Percentiles rank a stretch among this genome's conserved stretches.
phyloP scores from a whole-genome alignment of 2,329 filamentous ascomycete species.

The Aspergillus fumigatiaffinis region DNA sequence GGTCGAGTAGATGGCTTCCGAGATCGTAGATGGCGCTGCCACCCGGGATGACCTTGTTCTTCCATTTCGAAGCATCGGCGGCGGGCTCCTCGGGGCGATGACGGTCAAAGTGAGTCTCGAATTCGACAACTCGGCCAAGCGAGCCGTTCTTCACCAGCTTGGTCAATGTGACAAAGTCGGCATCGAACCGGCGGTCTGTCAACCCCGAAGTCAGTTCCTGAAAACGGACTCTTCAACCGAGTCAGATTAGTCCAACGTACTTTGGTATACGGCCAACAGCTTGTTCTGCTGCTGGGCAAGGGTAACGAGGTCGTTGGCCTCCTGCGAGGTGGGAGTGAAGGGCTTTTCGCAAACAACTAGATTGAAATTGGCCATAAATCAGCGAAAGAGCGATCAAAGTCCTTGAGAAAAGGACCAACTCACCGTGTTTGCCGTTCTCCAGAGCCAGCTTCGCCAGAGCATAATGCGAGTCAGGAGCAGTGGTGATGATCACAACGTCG shows the following conservation, averaged over 20 bases:
- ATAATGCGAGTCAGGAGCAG: slow-evolving; percentile 69
- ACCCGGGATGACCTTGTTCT: slow-evolving; percentile 61
- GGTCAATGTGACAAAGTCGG: slow-evolving; percentile 68
- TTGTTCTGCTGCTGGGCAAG: slow-evolving; percentile 51
- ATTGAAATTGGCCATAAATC: not conserved
- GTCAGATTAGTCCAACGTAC: slow-evolving; percentile 24
- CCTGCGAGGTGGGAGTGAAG: slow-evolving; percentile 67
- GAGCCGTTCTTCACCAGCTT: slow-evolving; percentile 57
- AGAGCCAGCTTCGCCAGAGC: slow-evolving; percentile 61
- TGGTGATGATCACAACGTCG: slow-evolving; percentile 68
- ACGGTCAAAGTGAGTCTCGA: slow-evolving; percentile 76
- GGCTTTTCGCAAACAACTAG: slow-evolving; percentile 75
- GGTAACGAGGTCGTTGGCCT: slow-evolving; percentile 61
- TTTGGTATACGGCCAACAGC: slow-evolving; percentile 67
- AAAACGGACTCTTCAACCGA: not conserved
- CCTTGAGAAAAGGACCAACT: slow-evolving; percentile 1
- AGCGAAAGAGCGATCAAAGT: not conserved
- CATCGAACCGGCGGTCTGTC: slow-evolving; percentile 66
- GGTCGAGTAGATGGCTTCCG: slow-evolving; percentile 72
- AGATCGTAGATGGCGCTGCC: slow-evolving; percentile 70
- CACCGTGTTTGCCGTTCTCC: slow-evolving; percentile 64
- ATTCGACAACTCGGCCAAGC: slow-evolving; percentile 71
- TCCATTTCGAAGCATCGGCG: slow-evolving; percentile 54
- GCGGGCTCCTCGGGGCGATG: slow-evolving; percentile 58
- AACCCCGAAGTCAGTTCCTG: not conserved